Evolutionary conservation across 1,284 basidiomycete genomes (phyloP), one percentile per base, ranked within the genome.

Genomic region (Hymenochaete sp.): DNA sequence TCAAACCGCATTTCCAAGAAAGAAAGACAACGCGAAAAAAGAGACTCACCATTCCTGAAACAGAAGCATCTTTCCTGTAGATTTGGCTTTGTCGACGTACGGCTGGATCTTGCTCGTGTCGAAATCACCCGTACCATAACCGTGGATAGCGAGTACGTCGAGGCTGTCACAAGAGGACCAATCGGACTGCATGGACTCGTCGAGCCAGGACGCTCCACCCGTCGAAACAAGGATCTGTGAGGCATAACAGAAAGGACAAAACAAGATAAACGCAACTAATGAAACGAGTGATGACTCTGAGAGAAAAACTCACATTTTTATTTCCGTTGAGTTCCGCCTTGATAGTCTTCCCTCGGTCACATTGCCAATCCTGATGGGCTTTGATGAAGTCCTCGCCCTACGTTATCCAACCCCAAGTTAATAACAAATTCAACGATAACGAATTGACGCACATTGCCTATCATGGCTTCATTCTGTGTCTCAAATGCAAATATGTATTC

Each of bases 401-500:
- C 28, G 5, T 18, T 13, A 37, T 8, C 10, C 8, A 9, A 40
- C 7, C 9, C 8, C 19, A n/a, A 9, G 38, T 24, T 27, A 21
- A 24, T 21, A 14, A 19, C 38, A 19, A 22, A 22, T 13, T 5
- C 8, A 8, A 11, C 6, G n/a, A 42, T 29, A 44, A 37, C 18
- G n/a, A 28, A 24, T 1, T 14, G 31, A 39, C 21, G 35, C 35
- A 24, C 29, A 51, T 48, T 52, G 14, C 55, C 55, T 26, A 60
- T 61, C 57, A 56, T 58, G 1, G 65, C 62, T 54, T 70, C 68
- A 43, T 72, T 71, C 55, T 71, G 63, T 9, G 68, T 65, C 57
- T 68, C 63, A 39, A 65, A 61, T 0, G 66, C 69, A 46, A 71
- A 71, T 46, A 73, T 68, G 47, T 70, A 67, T 4, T 62, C 60